Evolutionary conservation across 2,329 filamentous ascomycete species (phyloP), one percentile per base, ranked within the genome.

Genomic region (Westerdykella sp.): DNA sequence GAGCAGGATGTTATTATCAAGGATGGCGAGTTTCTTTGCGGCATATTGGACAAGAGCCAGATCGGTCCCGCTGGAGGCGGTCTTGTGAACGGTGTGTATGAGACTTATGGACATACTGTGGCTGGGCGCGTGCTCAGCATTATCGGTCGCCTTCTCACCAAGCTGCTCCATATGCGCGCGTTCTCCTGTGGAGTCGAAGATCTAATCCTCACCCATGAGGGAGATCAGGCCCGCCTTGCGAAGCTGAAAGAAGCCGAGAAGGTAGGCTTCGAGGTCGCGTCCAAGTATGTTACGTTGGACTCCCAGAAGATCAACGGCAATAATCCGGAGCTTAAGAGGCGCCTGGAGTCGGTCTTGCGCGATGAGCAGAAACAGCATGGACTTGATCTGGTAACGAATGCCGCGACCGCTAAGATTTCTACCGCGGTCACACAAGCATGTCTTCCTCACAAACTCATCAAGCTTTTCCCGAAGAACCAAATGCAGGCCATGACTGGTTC

Each of bases 401-500:
- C 78, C 21, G 76, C 76, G 39, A 84, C 81, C 40, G 74, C 75
- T 11, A 69, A 77, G 3, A 78, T 98, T 21, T 96, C 91, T 4
- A 83, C 85, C 13, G 78, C 75, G 1, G 83, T 97, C 36, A 95
- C 90, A 9, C 75, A 75, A 37, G 78, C 79, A 2, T 95, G 89
- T 67, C 76, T 98, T 53, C 93, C 93, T 0, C 70, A 73, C 15
- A 88, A 87, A 34, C 78, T 98, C 22, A 82, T 87, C 58, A 98
- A 97, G 69, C 80, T 85, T 6, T 98, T 98, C 68, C 93, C 93
- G 1, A 85, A 84, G 62, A 98, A 98, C 62, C 91, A 97, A 69
- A 98, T 98, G 91, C 93, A 98, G 74, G 82, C 87, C 52, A 98
- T 98, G 93, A 98, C 93, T 16, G 85, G 84, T 12, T 96, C 93